A percentile compares a stretch with the other conserved stretches of the same genome.
Evolutionary conservation across 2,329 filamentous ascomycete genomes (phyloP).

Genomic region (Pseudogymnoascus pannorum): DNA sequence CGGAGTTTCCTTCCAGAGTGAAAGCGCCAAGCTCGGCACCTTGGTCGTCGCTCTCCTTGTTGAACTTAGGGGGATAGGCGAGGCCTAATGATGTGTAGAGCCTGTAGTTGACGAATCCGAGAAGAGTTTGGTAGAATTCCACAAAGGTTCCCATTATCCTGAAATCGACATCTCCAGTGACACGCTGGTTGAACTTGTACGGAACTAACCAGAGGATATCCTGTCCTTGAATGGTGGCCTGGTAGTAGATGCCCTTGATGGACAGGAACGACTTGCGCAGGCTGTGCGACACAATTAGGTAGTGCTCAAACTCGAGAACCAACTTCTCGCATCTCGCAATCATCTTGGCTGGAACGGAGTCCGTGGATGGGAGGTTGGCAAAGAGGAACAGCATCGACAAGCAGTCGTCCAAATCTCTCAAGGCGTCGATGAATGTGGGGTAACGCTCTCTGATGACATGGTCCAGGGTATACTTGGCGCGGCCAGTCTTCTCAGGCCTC

Average conservation of each 20-base stretch:
- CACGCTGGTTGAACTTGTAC: conserved; percentile 94
- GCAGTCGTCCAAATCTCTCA: conserved; percentile 93
- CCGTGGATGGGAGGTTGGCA: conserved; percentile 86
- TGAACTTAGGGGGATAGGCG: conserved; percentile 94
- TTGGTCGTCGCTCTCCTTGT: conserved; percentile 76
- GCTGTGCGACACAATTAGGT: conserved; percentile 85
- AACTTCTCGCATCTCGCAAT: conserved; percentile 90
- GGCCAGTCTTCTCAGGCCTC: conserved; percentile 82
- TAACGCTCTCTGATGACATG: conserved; percentile 98
- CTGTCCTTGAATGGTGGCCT: conserved; percentile 93
- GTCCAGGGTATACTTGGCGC: conserved; percentile 83
- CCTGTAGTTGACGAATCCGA: conserved; percentile 93
- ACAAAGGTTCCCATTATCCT: conserved; percentile 99
- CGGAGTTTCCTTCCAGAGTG: conserved; percentile 70
- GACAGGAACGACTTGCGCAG: conserved; percentile 94
- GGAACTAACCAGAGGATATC: conserved; percentile 96
- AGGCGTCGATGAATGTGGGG: conserved; percentile 88
- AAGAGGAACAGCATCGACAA: conserved; percentile 96
- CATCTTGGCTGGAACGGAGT: conserved; percentile 87
- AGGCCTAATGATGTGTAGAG: conserved; percentile 86
- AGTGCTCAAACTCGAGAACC: conserved; percentile 95
- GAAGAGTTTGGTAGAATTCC: conserved; percentile 94
- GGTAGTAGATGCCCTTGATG: conserved; percentile 99
- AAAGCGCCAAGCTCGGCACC: conserved; percentile 88
- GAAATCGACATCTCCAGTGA: conserved; percentile 93